Base-by-base conservation (phyloP, 2,329 filamentous ascomycete genomes). In the Calonectria pauciramosa region DNA sequence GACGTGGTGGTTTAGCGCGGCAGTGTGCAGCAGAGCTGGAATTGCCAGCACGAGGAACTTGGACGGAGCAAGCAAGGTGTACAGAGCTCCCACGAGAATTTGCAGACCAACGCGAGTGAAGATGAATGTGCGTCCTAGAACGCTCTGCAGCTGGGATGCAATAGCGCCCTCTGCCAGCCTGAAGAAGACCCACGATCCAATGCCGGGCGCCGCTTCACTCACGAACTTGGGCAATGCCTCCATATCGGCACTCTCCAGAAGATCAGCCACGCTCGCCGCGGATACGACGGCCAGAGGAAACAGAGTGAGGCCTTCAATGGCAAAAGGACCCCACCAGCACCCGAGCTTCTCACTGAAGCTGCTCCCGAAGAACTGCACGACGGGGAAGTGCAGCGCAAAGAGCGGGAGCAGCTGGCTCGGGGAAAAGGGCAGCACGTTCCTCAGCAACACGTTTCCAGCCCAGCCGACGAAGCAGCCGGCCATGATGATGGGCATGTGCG, bases 81-180 rank as follows among this genome's bases (percentile, higher is more conserved):
- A 97, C 2, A 91, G 82, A 0, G 88, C 89, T 7, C 91, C 92
- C 32, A 97, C 85, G 0, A 93, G 82, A 68, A 96, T 84, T 81
- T 98, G 93, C 71, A 97, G 85, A 0, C 93, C 94, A 49, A 96
- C 86, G 16, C 95, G 90, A 1, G 94, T 95, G 77, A 94, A 90
- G 66, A 94, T 81, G 75, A 94, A 85, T 3, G 90, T 90, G 56
- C 87, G 87, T 36, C 94, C 94, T 63, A 95, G 89, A 49, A 90
- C 86, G 41, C 83, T 82, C 34, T 89, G 82, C 14, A 92, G 79
- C 30, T 87, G 81, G 23, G 81, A 80, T 5, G 82, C 82, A 2
- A 87, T 86, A 6, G 85, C 70, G 14, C 79, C 81, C 83, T 91
- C 88, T 26, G 85, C 82, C n/a, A 86, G 79, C 77, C 88, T 92